Percentiles rank a stretch among this genome's conserved stretches.
These are phyloP conservation scores for Cyclotella cryptica DNA, from an alignment of 108 stramenopile species.

Conservation along the genomic window DNA sequence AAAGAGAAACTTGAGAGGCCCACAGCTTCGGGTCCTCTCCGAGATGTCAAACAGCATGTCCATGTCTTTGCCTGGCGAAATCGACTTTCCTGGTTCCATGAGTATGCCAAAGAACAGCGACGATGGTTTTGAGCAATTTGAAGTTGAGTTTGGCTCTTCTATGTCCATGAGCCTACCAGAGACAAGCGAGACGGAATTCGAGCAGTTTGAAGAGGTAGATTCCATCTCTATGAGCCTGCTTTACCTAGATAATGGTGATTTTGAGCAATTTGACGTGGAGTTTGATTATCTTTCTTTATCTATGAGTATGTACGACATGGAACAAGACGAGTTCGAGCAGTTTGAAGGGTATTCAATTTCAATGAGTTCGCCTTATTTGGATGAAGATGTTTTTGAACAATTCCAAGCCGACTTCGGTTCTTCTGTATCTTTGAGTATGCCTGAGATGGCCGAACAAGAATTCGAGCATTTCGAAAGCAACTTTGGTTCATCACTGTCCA, in stretches of 20 bases:
- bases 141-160: neutral
- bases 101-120: neutral
- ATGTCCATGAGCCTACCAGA: neutral
- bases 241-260: neutral
- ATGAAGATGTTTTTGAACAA: neutral
- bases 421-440: neutral
- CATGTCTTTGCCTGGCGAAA: neutral
- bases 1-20: no score
- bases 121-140: conserved; percentile 11
- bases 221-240: neutral
- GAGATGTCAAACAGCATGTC: no score
- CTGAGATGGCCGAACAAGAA: no score
- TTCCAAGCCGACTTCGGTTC: neutral
- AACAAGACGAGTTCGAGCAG: neutral
- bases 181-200: neutral
- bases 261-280: neutral
- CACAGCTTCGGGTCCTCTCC: neutral
- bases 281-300: neutral
- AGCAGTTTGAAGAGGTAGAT: neutral
- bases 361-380: neutral
- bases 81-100: neutral
- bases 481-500: no score
- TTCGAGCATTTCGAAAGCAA: no score
- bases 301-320: neutral
- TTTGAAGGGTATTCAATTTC: neutral